A percentile compares a stretch with the other conserved stretches of the same genome.
These are phyloP conservation scores for Lentinus polychrous DNA, from an alignment of 1,284 basidiomycete genomes.

Conservation along the genomic window DNA sequence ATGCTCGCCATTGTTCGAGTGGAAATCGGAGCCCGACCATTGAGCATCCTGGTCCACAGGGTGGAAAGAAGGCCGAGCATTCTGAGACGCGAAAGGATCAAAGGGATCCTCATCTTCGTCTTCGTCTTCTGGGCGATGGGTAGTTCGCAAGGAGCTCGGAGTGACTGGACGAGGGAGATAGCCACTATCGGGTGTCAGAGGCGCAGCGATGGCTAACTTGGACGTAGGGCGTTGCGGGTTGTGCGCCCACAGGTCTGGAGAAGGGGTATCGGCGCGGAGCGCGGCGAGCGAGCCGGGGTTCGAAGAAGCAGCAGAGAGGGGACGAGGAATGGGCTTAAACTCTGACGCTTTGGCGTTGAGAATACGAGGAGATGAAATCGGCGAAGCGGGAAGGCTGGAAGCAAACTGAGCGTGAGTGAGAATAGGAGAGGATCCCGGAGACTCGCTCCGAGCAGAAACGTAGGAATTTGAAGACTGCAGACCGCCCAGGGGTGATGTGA, in stretches of 20 bases:
- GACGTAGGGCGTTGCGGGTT: constrained; percentile 67
- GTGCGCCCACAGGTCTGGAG: constrained; percentile 77
- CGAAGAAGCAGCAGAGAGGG: constrained; percentile 65
- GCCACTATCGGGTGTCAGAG: constrained; percentile 70
- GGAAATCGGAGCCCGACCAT: constrained; percentile 45
- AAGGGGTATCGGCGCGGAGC: constrained; percentile 64
- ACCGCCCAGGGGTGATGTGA: constrained; percentile 62
- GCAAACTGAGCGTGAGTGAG: constrained; percentile 61
- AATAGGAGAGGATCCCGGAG: constrained; percentile 65
- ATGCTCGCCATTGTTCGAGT: constrained; percentile 15
- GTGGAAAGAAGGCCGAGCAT: constrained; percentile 48
- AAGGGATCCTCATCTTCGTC: constrained; percentile 70
- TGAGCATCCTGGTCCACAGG: constrained; percentile 50
- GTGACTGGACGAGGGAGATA: constrained; percentile 48
- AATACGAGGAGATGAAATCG: constrained; percentile 43
- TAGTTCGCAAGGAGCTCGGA: constrained; percentile 54
- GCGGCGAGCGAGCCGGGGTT: constrained; percentile 49
- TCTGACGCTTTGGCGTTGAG: constrained; percentile 64
- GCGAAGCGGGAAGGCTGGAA: constrained; percentile 56
- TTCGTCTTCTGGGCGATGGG: constrained; percentile 46
- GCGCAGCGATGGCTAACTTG: constrained; percentile 84
- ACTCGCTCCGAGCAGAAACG: constrained; percentile 51
- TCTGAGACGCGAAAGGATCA: constrained; percentile 57
- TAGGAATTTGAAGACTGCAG: constrained; percentile 49
- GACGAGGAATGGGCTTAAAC: constrained; percentile 65